Conservation (phyloP, 2,329 filamentous ascomycete species). For the Monosporascus ibericus region DNA sequence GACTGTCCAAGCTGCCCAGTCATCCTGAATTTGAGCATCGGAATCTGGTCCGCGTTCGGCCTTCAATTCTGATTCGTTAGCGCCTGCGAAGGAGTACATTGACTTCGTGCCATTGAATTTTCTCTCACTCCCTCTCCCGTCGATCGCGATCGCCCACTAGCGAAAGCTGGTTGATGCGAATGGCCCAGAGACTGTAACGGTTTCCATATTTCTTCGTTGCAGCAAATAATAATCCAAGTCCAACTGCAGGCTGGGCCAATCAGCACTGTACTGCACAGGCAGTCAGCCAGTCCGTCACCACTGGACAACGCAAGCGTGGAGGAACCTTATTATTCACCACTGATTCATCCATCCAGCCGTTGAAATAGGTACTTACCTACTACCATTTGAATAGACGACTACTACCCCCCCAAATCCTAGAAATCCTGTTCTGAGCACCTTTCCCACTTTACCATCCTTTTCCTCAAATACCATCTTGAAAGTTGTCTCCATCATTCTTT, state of each 20-base stretch:
- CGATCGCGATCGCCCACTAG: conserved; percentile 16
- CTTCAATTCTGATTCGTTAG: background rate
- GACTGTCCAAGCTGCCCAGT: too few species aligned
- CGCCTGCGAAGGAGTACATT: background rate
- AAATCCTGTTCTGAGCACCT: background rate
- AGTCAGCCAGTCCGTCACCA: background rate
- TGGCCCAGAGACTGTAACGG: background rate
- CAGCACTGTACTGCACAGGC: background rate
- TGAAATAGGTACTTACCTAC: too few species aligned
- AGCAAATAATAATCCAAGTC: too few species aligned
- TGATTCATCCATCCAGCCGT: background rate
- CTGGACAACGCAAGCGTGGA: background rate
- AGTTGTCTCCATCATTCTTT: background rate
- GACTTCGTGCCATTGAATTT: background rate
- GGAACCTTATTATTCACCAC: conserved; percentile 3
- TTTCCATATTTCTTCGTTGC: background rate
- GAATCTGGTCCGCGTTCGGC: background rate
- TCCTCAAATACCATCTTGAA: background rate
- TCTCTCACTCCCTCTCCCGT: background rate
- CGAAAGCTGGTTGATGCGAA: background rate
- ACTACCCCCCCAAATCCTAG: background rate
- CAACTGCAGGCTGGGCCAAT: background rate
- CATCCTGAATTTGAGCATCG: too few species aligned
- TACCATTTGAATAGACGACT: too few species aligned
- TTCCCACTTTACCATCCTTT: background rate